Evolutionary conservation across 2,329 filamentous ascomycete species (phyloP).

Genomic region (Botryotinia globosa): DNA sequence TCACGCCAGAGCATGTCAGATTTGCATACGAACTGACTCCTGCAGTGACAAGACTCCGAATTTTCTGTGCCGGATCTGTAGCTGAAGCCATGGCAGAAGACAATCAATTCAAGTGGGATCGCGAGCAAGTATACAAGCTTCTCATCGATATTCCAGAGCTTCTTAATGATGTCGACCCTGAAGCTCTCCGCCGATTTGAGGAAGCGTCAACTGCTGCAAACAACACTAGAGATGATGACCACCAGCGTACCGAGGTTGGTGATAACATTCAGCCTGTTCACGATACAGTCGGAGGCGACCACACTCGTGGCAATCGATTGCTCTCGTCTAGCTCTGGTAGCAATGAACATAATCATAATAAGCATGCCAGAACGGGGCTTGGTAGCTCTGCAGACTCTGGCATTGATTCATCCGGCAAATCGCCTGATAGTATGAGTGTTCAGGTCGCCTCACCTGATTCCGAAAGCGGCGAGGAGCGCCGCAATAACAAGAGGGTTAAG

Average conservation of each 20-base stretch:
- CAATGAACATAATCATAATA: rapidly evolving
- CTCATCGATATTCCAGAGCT: not conserved
- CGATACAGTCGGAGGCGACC: not conserved
- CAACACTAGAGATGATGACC: too few relatives aligned
- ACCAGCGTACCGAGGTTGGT: not conserved
- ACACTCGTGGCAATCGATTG: rapidly evolving
- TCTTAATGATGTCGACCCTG: not conserved
- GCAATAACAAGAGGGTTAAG: not conserved
- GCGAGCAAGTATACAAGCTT: not conserved
- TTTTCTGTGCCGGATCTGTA: not conserved
- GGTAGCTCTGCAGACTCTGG: not conserved
- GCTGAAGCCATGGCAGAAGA: not conserved
- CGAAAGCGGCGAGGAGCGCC: not conserved
- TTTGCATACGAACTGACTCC: not conserved
- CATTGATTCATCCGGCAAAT: not conserved
- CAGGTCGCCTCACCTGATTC: not conserved
- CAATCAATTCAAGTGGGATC: not conserved
- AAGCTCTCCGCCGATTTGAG: not conserved
- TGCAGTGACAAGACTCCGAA: not conserved
- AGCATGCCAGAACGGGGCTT: not conserved
- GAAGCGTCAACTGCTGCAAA: not conserved
- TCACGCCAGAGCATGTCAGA: not conserved
- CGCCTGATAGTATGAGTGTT: too few relatives aligned
- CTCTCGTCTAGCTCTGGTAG: not conserved
- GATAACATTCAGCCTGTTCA: not conserved